Percentiles rank a stretch among this genome's conserved stretches.
Evolutionary conservation across 331 rosid species (phyloP).

Genomic region (Acacia concinna): DNA sequence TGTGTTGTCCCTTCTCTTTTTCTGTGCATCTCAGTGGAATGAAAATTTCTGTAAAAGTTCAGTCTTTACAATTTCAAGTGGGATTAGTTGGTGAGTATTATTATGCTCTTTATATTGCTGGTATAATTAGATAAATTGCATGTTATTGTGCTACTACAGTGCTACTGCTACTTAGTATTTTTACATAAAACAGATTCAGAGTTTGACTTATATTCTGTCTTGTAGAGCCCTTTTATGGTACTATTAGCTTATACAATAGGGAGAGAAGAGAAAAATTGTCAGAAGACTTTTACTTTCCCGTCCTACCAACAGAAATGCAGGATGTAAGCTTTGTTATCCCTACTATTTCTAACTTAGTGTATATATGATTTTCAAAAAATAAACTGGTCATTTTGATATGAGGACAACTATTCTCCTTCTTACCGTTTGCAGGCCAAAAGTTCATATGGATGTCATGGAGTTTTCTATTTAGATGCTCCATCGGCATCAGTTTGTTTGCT

Average conservation of each 20-base stretch:
- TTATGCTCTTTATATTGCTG: slow-evolving; percentile 31
- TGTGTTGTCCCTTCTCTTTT: slow-evolving; percentile 34
- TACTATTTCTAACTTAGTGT: neutral
- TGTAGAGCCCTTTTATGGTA: slow-evolving; percentile 93
- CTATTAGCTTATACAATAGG: slow-evolving; percentile 95
- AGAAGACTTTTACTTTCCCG: slow-evolving; percentile 82
- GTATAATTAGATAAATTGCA: slow-evolving; percentile 31
- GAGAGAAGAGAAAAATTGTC: slow-evolving; percentile 96
- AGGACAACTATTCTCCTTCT: slow-evolving; percentile 22
- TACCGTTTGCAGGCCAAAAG: slow-evolving; percentile 50
- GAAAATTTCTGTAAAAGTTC: slow-evolving; percentile 94
- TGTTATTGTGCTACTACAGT: neutral
- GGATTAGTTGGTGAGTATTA: slow-evolving; percentile 79
- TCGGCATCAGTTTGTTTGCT: slow-evolving; percentile 92
- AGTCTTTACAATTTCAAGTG: slow-evolving; percentile 78
- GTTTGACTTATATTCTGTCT: slow-evolving; percentile 42
- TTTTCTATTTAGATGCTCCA: slow-evolving; percentile 88
- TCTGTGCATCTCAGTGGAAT: slow-evolving; percentile 65
- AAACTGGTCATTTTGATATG: slow-evolving; percentile 24
- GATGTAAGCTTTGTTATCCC: slow-evolving; percentile 58
- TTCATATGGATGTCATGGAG: slow-evolving; percentile 64
- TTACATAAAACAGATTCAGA: slow-evolving; percentile 30
- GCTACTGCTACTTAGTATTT: slow-evolving; percentile 25
- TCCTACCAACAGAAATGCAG: slow-evolving; percentile 69
- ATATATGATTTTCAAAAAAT: neutral